Percentiles rank a stretch among this genome's conserved stretches.
Evolutionary conservation across 371 early-diverging fungal genomes (phyloP).

Genomic region (Sporodiniella umbellata): DNA sequence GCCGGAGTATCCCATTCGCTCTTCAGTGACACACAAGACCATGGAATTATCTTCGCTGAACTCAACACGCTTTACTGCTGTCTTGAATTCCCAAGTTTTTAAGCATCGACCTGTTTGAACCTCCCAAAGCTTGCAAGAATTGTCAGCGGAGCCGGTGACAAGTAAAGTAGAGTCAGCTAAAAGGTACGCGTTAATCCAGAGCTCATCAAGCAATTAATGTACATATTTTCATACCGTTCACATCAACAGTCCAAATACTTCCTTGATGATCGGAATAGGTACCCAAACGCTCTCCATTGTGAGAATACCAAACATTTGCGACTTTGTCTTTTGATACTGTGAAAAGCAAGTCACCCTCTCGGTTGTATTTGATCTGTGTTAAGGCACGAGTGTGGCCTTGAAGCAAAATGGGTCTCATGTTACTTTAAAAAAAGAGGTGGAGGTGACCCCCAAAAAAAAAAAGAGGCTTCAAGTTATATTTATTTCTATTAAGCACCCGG

Average conservation of each 20-base stretch:
- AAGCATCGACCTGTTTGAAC: slow-evolving; percentile 90
- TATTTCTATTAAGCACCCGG: background rate
- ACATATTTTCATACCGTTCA: slow-evolving; percentile 61
- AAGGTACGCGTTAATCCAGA: background rate
- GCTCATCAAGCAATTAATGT: background rate
- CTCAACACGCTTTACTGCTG: slow-evolving; percentile 91
- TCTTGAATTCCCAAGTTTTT: slow-evolving; percentile 85
- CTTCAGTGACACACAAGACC: slow-evolving; percentile 93
- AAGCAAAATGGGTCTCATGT: slow-evolving; percentile 89
- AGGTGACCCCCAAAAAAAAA: slow-evolving; percentile 5
- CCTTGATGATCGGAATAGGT: slow-evolving; percentile 96
- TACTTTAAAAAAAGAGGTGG: slow-evolving; percentile 3
- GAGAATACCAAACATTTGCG: slow-evolving; percentile 93
- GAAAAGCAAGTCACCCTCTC: slow-evolving; percentile 99
- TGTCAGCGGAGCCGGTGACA: slow-evolving; percentile 95
- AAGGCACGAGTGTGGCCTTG: slow-evolving; percentile 97
- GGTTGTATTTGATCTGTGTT: slow-evolving; percentile 98
- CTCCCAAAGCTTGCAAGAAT: slow-evolving; percentile 93
- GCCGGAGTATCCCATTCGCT: slow-evolving; percentile 91
- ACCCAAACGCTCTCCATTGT: slow-evolving; percentile 97
- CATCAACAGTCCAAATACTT: slow-evolving; percentile 93
- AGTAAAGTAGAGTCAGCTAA: slow-evolving; percentile 68
- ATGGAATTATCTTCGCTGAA: slow-evolving; percentile 87
- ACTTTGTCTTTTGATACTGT: slow-evolving; percentile 94
- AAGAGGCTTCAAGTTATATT: slow-evolving; percentile 2